Evolutionary conservation across 306 rosid species (phyloP), one percentile per base, ranked within the genome.

Genomic region (Cucumis cinereus): DNA sequence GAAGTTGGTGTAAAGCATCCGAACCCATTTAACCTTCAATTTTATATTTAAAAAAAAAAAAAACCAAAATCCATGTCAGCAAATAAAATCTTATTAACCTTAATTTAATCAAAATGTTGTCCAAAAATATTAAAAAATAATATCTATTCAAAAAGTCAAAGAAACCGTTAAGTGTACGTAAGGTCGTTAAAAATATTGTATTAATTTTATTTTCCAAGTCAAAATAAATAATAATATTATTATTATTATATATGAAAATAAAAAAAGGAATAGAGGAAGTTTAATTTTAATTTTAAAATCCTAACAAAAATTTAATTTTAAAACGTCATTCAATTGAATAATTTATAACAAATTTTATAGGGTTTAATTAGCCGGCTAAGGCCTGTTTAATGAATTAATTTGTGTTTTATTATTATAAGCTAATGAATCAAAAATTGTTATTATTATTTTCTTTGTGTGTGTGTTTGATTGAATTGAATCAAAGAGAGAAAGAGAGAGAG

Each of bases 21-120:
- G 79, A 6, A 90, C 52, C 97, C 97, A 90, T 79, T 87, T 89
- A 35, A 79, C 98, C 99, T 93, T 49, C 35, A 30, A 41, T 41
- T 41, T 10, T 41, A 30, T 3, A 30, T 52, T 53, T 16, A 16
- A 72, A 15, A 14, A 55, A 23, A 36, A 0, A 5, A 36, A 17
- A 45, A 56, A 14, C 58, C 1, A 17, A 70, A 23, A 75, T 15
- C 28, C 67, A 38, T 56, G 33, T 55, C 22, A 24, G 20, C 10
- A 22, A 40, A 36, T 10, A 40, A 13, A 7, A 78, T 12, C 40
- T 20, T 41, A 17, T 71, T 24, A 43, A 40, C 35, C 52, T 6
- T 63, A 35, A 63, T 63, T 24, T 24, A 60, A 30, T 30, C 10
- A 23, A 57, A 58, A 28, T 15, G 8, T 62, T 14, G 11, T 15